phyloP scores from a whole-genome alignment of 2,329 filamentous ascomycete genomes.

The Penicillium sclerotiorum region DNA sequence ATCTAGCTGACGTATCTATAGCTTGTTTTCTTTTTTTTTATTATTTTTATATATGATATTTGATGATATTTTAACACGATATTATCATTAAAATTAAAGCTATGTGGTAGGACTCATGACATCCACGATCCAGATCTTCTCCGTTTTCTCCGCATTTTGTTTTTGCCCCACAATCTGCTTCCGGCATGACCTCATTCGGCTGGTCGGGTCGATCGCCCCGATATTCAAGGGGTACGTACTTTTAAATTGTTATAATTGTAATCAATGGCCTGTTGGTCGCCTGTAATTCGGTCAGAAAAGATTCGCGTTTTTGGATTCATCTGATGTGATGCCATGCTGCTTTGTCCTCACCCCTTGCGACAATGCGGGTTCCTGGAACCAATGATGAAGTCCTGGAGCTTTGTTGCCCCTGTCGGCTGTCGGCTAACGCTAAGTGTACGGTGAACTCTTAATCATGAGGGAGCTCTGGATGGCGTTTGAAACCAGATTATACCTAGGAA shows the following conservation, averaged over 20 bases:
- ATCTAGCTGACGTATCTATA: background rate
- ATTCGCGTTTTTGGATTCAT: background rate
- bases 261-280: slow-evolving; percentile 3
- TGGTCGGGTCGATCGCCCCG: slow-evolving; percentile 15
- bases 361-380: background rate
- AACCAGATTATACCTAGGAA: too few species aligned
- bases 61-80: background rate
- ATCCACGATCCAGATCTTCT: background rate
- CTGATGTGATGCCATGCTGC: too few species aligned
- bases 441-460: background rate
- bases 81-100: background rate
- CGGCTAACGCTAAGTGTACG: slow-evolving; percentile 1
- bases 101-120: background rate
- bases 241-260: background rate
- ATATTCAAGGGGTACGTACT: slow-evolving; percentile 17
- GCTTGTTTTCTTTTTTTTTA: background rate
- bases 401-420: background rate
- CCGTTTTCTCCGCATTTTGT: slow-evolving; percentile 1
- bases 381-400: background rate
- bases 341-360: background rate
- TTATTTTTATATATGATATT: background rate
- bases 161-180: background rate
- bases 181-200: slow-evolving; percentile 5
- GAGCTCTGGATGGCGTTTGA: background rate
- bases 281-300: too few species aligned